Conservation (phyloP, 2,329 filamentous ascomycete species). For the Sporothrix curviconia region DNA sequence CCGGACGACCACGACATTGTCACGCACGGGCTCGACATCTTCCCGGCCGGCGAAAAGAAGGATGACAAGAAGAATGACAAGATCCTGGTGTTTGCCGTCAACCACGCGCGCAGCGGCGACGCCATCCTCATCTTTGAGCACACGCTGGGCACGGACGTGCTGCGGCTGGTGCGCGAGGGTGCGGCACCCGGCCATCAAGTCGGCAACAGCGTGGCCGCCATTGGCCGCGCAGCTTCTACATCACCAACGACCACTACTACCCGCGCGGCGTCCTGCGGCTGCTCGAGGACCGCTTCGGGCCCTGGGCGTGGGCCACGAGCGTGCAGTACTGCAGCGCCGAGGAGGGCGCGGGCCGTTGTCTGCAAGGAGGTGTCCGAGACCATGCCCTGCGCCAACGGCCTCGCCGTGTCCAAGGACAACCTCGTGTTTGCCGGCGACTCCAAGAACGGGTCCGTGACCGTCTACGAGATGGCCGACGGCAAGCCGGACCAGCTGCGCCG, state of each 20-base stretch:
- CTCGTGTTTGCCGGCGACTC: neutral
- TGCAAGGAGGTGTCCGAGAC: neutral
- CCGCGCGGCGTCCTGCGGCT: neutral
- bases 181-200: constrained; percentile 3
- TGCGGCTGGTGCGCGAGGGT: neutral
- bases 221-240: neutral
- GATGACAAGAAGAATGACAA: neutral
- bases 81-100: constrained; percentile 2
- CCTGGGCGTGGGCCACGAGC: constrained; percentile 5
- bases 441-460: neutral
- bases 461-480: neutral
- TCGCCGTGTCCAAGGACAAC: neutral
- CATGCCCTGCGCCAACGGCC: neutral
- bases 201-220: constrained; percentile 1
- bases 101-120: neutral
- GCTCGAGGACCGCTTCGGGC: neutral
- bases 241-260: constrained; percentile 10
- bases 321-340: constrained; percentile 2
- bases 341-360: neutral
- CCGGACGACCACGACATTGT: neutral
- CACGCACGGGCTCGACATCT: neutral
- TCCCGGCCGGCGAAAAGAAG: no score
- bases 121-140: constrained; percentile 1
- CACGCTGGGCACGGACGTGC: neutral
- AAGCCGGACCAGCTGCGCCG: neutral